Conservation (phyloP, 1,139 yeast species). For the Citeromyces hawaiiensis region DNA sequence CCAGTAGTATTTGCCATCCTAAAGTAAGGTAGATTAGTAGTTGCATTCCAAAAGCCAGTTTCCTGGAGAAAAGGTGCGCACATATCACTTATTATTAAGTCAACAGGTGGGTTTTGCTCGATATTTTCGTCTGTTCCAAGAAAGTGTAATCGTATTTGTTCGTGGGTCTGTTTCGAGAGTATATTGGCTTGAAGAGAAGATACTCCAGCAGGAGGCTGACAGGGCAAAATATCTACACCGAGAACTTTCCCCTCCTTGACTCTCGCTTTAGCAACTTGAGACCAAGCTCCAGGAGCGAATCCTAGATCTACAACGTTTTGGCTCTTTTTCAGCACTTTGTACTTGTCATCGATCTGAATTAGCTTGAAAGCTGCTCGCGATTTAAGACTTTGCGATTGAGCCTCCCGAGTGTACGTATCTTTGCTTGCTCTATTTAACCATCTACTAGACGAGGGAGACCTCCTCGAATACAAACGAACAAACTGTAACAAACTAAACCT, state of each 20-base stretch:
- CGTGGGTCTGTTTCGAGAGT: constrained; percentile 52
- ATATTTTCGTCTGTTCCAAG: constrained; percentile 19
- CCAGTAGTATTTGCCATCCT: constrained; percentile 75
- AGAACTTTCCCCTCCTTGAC: constrained; percentile 52
- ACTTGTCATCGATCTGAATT: constrained; percentile 53
- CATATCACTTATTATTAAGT: constrained; percentile 80
- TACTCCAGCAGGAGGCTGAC: constrained; percentile 69
- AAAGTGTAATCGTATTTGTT: constrained; percentile 42
- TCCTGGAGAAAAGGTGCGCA: constrained; percentile 61
- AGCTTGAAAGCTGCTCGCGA: constrained; percentile 91
- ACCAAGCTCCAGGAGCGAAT: constrained; percentile 95
- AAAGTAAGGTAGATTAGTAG: constrained; percentile 62
- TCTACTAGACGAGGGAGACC: constrained; percentile 38
- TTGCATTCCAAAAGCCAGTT: constrained; percentile 53
- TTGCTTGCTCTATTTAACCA: constrained; percentile 65
- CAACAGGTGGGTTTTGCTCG: constrained; percentile 25
- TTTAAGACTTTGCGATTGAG: constrained; percentile 47
- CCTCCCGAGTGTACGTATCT: constrained; percentile 55
- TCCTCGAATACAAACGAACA: constrained; percentile 5
- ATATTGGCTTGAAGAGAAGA: constrained; percentile 82
- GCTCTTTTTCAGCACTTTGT: constrained; percentile 38
- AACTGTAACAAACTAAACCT: constrained; percentile 1
- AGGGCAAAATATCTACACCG: constrained; percentile 77
- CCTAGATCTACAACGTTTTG: constrained; percentile 76
- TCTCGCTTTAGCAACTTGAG: constrained; percentile 58